Percentiles rank a stretch among this genome's conserved stretches.
These are phyloP conservation scores for Ophiostoma quercus DNA, from an alignment of 2,329 filamentous ascomycete genomes.

Conservation along the genomic window DNA sequence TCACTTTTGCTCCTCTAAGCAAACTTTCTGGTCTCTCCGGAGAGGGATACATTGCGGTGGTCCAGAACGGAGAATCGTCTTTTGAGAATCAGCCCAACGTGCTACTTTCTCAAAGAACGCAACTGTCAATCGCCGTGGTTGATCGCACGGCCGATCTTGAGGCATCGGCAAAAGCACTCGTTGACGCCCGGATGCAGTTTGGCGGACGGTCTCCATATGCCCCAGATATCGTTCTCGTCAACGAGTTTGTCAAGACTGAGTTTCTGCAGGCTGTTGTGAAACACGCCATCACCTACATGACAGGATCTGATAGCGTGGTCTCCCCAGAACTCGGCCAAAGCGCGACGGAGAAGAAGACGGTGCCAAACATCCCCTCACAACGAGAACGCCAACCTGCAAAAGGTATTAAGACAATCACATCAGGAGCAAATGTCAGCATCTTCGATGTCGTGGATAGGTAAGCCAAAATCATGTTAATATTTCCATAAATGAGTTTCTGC, in stretches of 20 bases:
- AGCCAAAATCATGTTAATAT: background rate
- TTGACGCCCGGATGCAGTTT: constrained; percentile 50
- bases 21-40: background rate
- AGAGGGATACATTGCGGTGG: background rate
- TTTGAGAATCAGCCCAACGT: background rate
- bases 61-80: background rate
- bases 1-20: background rate
- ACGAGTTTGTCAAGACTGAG: constrained; percentile 53
- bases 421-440: background rate
- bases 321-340: background rate
- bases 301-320: background rate
- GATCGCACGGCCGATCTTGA: constrained; percentile 54
- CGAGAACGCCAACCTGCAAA: background rate
- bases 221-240: constrained; percentile 59
- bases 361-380: background rate
- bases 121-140: constrained; percentile 39
- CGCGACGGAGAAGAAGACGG: background rate
- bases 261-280: constrained; percentile 48
- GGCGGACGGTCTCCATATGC: constrained; percentile 55
- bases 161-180: constrained; percentile 48
- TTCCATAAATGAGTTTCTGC: background rate
- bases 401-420: background rate
- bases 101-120: background rate
- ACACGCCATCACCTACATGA: constrained; percentile 32
- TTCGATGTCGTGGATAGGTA: constrained; percentile 1